phyloP scores from a whole-genome alignment of 495 filamentous ascomycete genomes.

The Neohortaea acidophila region DNA sequence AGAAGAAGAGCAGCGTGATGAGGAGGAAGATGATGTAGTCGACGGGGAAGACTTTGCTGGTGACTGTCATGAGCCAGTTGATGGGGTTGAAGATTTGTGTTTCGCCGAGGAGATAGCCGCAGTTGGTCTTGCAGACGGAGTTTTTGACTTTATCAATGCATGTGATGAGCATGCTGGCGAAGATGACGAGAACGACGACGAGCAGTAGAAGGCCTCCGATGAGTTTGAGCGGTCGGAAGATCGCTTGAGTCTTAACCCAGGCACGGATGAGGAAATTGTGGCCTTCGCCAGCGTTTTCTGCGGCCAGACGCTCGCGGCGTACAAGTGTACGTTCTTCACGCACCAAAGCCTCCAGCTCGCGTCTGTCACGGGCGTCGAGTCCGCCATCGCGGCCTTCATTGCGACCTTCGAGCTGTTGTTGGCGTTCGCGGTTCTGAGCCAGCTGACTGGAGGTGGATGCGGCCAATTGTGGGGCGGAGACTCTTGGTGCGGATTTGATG shows the following conservation, averaged over 20 bases:
- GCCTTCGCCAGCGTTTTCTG: constrained; percentile 61
- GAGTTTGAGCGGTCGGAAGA: constrained; percentile 73
- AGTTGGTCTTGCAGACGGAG: constrained; percentile 75
- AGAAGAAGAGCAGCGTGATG: constrained; percentile 73
- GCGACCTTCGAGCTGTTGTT: constrained; percentile 76
- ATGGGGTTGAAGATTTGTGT: constrained; percentile 89
- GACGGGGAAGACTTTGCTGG: constrained; percentile 72
- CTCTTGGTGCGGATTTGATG: constrained; percentile 75
- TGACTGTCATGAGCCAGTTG: constrained; percentile 76
- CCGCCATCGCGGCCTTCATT: constrained; percentile 61
- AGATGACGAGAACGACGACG: constrained; percentile 53
- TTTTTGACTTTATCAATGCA: constrained; percentile 92
- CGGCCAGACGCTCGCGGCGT: constrained; percentile 71
- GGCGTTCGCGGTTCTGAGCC: constrained; percentile 74
- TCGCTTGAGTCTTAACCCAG: constrained; percentile 63
- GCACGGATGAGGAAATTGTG: constrained; percentile 49
- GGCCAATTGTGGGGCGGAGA: constrained; percentile 59
- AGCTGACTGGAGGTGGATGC: constrained; percentile 65
- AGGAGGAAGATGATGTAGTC: constrained; percentile 81
- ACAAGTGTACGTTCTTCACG: constrained; percentile 86
- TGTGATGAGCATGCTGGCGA: constrained; percentile 87
- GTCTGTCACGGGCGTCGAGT: constrained; percentile 65
- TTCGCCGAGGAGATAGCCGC: constrained; percentile 85
- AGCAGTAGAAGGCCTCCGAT: constrained; percentile 68
- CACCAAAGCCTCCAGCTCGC: constrained; percentile 72